A percentile compares a stretch with the other conserved stretches of the same genome.
Conservation (phyloP, 345 rosid genomes). For the Brassica cretica region DNA sequence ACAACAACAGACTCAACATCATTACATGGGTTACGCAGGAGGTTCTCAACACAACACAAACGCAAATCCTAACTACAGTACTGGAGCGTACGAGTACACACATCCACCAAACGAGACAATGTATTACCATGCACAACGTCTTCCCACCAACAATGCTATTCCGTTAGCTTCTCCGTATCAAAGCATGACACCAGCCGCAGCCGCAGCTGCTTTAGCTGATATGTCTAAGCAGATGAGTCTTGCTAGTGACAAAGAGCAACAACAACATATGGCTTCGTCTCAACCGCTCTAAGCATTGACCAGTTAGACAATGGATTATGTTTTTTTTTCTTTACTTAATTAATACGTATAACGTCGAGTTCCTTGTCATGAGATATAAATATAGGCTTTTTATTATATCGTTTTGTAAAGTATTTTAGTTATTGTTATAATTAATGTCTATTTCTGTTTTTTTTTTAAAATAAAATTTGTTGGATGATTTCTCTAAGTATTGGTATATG, state of each 20-base stretch:
- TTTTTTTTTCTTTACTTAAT: neutral
- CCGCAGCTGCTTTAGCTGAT: slow-evolving; percentile 56
- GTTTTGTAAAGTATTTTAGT: neutral
- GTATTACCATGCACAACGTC: slow-evolving; percentile 55
- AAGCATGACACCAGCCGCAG: slow-evolving; percentile 61
- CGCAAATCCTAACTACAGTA: neutral
- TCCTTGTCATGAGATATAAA: neutral
- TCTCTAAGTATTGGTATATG: neutral
- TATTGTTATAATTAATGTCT: neutral
- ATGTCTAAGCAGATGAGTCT: slow-evolving; percentile 47
- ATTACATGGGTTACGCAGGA: neutral
- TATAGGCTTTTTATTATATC: neutral
- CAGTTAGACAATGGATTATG: neutral
- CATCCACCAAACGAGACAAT: slow-evolving; percentile 48
- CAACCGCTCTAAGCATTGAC: neutral
- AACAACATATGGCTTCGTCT: slow-evolving; percentile 3
- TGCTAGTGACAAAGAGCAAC: neutral
- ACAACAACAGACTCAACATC: neutral
- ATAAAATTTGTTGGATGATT: neutral
- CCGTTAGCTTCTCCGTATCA: slow-evolving; percentile 42
- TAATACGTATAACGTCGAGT: neutral
- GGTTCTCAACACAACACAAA: neutral
- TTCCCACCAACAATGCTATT: slow-evolving; percentile 8
- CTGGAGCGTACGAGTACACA: slow-evolving; percentile 2
- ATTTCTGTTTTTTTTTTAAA: neutral